phyloP scores from a whole-genome alignment of 1,284 basidiomycete species.

The Phellopilus nigrolimitatus region DNA sequence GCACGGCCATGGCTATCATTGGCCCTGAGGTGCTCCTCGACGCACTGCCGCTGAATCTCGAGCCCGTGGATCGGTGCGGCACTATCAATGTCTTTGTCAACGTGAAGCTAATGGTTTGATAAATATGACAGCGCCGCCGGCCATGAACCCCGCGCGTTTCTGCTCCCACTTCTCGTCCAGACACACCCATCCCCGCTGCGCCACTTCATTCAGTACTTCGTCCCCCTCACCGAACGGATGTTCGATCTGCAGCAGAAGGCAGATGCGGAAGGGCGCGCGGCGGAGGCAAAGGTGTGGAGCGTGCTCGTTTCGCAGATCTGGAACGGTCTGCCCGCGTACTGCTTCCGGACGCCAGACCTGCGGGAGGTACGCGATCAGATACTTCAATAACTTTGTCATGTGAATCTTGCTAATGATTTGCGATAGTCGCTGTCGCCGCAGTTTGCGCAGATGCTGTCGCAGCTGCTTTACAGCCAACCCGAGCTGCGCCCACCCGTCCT shows the following conservation, averaged over 20 bases:
- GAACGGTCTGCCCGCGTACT: conserved; percentile 86
- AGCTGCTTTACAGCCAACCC: conserved; percentile 86
- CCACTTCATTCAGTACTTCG: conserved; percentile 89
- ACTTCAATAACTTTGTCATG: not conserved
- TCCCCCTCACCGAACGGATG: conserved; percentile 91
- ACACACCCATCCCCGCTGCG: conserved; percentile 75
- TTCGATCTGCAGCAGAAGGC: conserved; percentile 83
- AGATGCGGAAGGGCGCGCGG: conserved; percentile 61
- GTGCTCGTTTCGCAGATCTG: conserved; percentile 92
- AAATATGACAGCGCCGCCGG: conserved; percentile 46
- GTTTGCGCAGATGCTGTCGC: conserved; percentile 86
- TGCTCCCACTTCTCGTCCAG: conserved; percentile 86
- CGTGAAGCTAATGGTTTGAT: not conserved
- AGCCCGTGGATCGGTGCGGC: conserved; percentile 69
- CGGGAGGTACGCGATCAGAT: conserved; percentile 38
- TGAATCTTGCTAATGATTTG: conserved; percentile 11
- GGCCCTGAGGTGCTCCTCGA: conserved; percentile 81
- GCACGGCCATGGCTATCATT: conserved; percentile 79
- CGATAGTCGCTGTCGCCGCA: conserved; percentile 62
- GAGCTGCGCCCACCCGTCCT: conserved; percentile 81
- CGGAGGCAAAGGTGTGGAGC: conserved; percentile 93
- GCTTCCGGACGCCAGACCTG: conserved; percentile 58
- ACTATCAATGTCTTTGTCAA: conserved; percentile 9
- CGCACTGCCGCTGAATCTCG: conserved; percentile 82
- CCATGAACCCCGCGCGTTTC: conserved; percentile 78